A percentile compares a stretch with the other conserved stretches of the same genome.
phyloP scores from a whole-genome alignment of 257 asterid species.

The Ilex asprella region DNA sequence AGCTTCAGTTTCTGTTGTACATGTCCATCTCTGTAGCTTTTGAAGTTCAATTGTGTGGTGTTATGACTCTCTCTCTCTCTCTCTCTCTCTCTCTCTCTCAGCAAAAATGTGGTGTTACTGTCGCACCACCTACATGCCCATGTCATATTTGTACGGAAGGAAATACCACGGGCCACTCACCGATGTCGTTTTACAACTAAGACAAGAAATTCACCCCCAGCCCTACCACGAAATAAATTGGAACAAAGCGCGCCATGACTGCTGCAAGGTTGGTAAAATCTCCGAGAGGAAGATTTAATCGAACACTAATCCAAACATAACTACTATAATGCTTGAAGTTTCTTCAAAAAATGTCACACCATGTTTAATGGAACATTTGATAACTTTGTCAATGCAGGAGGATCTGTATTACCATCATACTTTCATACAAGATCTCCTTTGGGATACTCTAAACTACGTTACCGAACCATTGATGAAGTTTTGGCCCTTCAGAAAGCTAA shows the following conservation, averaged over 20 bases:
- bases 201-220: constrained; percentile 55
- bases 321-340: too few relatives aligned
- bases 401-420: constrained; percentile 20
- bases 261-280: constrained; percentile 42
- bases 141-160: constrained; percentile 64
- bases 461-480: constrained; percentile 14
- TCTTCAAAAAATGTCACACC: too few relatives aligned
- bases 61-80: neutral
- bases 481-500: constrained; percentile 19
- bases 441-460: constrained; percentile 16
- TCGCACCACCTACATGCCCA: constrained; percentile 74
- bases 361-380: neutral
- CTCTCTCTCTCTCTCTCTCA: constrained; percentile 10
- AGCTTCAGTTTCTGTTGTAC: too few relatives aligned
- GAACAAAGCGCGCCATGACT: constrained; percentile 67
- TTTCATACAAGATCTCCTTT: constrained; percentile 18
- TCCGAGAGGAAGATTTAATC: too few relatives aligned
- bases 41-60: too few relatives aligned
- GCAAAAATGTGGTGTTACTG: constrained; percentile 91
- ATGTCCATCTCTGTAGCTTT: too few relatives aligned
- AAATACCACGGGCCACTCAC: constrained; percentile 65
- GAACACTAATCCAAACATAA: too few relatives aligned
- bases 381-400: constrained; percentile 9
- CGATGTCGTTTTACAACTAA: constrained; percentile 46
- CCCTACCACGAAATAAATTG: constrained; percentile 58